A percentile compares a stretch with the other conserved stretches of the same genome.
Conservation (phyloP, 805 yeast genomes). For the Candida orba region DNA sequence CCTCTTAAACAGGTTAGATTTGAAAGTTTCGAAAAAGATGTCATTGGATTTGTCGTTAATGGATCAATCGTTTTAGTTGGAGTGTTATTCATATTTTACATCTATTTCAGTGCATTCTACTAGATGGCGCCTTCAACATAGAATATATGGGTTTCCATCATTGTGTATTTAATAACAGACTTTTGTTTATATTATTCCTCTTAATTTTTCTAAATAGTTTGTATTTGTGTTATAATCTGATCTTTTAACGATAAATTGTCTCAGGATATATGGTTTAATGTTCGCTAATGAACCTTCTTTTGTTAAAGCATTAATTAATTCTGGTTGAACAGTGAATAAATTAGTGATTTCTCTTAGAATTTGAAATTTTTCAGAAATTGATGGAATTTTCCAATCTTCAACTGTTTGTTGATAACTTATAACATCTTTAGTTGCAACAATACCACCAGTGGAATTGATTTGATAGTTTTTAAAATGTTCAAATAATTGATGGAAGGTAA, state of each 20-base stretch:
- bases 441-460: slow-evolving; percentile 78
- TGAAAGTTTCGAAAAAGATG: slow-evolving; percentile 7
- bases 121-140: no score
- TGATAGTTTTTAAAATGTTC: slow-evolving; percentile 69
- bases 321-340: slow-evolving; percentile 78
- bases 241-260: slow-evolving; percentile 61
- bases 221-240: slow-evolving; percentile 55
- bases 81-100: slow-evolving; percentile 12
- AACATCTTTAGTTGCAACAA: slow-evolving; percentile 74
- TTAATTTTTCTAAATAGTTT: slow-evolving; percentile 19
- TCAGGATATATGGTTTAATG: slow-evolving; percentile 53
- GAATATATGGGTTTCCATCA: neutral
- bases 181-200: slow-evolving; percentile 15
- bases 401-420: slow-evolving; percentile 65
- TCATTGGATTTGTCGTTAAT: slow-evolving; percentile 8
- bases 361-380: slow-evolving; percentile 55
- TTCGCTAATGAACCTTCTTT: slow-evolving; percentile 73
- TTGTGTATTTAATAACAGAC: neutral
- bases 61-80: slow-evolving; percentile 8
- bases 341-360: slow-evolving; percentile 77
- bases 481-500: slow-evolving; percentile 50
- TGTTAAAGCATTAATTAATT: slow-evolving; percentile 66
- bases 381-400: slow-evolving; percentile 59
- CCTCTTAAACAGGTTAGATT: slow-evolving; percentile 1
- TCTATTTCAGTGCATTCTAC: slow-evolving; percentile 17